phyloP scores from a whole-genome alignment of 2,329 filamentous ascomycete genomes.

The Trichophyton mentagrophytes region DNA sequence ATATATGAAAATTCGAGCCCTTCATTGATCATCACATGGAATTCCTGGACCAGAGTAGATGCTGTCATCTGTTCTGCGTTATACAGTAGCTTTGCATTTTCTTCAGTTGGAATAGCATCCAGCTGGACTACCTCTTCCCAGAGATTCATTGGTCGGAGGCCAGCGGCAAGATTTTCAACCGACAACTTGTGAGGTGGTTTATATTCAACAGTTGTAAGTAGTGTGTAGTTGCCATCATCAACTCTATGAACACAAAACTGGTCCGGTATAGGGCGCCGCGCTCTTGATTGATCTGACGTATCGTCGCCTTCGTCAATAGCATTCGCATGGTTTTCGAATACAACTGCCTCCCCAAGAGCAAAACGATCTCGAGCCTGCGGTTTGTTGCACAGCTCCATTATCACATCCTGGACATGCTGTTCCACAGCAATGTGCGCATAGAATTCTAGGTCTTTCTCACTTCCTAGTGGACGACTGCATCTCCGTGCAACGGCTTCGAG shows the following conservation, averaged over 20 bases:
- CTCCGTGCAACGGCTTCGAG: background rate
- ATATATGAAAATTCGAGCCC: constrained; percentile 10
- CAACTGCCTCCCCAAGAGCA: constrained; percentile 12
- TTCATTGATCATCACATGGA: constrained; percentile 11
- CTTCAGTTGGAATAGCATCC: constrained; percentile 10
- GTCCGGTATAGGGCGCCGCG: constrained; percentile 12
- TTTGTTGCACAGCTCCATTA: constrained; percentile 15
- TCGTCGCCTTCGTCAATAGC: constrained; percentile 12
- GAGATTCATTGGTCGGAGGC: constrained; percentile 13
- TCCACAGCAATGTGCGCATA: constrained; percentile 17
- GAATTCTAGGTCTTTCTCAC: constrained; percentile 15
- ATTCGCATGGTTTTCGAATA: constrained; percentile 12
- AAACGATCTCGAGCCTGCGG: background rate
- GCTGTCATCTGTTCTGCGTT: constrained; percentile 15
- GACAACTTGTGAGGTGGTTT: constrained; percentile 17
- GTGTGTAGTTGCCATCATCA: background rate
- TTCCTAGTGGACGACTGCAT: constrained; percentile 12
- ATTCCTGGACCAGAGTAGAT: constrained; percentile 12
- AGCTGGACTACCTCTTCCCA: constrained; percentile 15
- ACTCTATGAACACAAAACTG: constrained; percentile 14
- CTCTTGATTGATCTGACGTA: constrained; percentile 1
- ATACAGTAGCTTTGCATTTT: constrained; percentile 14
- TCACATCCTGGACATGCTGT: constrained; percentile 16
- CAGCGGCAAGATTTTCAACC: constrained; percentile 9
- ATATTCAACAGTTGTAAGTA: constrained; percentile 12